Conservation (phyloP, 148 eudicot genomes). For the Dysphania ambrosioides region DNA sequence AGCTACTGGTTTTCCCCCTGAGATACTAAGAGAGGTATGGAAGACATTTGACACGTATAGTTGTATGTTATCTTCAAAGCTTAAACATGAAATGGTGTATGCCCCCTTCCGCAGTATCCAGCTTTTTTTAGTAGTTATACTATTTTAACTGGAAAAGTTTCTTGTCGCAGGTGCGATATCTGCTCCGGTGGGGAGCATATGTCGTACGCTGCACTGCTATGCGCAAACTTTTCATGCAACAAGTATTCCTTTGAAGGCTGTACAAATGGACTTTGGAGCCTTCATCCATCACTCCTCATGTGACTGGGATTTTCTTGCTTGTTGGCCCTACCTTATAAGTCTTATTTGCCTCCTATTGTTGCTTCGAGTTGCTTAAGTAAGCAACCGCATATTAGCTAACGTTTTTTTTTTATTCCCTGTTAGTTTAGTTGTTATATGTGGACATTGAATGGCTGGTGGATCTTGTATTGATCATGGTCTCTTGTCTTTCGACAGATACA, state of each 20-base stretch:
- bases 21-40: slow-evolving; percentile 86
- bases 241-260: slow-evolving; percentile 87
- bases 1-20: slow-evolving; percentile 84
- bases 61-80: neutral
- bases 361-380: slow-evolving; percentile 99
- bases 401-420: slow-evolving; percentile 25
- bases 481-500: slow-evolving; percentile 52
- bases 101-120: slow-evolving; percentile 5
- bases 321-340: slow-evolving; percentile 70
- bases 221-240: slow-evolving; percentile 58
- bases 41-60: neutral
- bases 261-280: slow-evolving; percentile 95
- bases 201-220: slow-evolving; percentile 99
- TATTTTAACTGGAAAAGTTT: slow-evolving; percentile 49
- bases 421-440: slow-evolving; percentile 15
- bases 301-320: slow-evolving; percentile 91
- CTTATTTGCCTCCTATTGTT: slow-evolving; percentile 84
- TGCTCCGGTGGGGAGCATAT: slow-evolving; percentile 99
- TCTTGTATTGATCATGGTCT: slow-evolving; percentile 14
- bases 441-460: neutral
- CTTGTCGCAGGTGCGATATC: slow-evolving; percentile 99
- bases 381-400: slow-evolving; percentile 66
- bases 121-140: slow-evolving; percentile 14
- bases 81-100: slow-evolving; percentile 9
- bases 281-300: slow-evolving; percentile 73